Percentiles rank a stretch among this genome's conserved stretches.
These are phyloP conservation scores for Piper betle DNA, from an alignment of 164 flowering plant species.

Conservation along the genomic window DNA sequence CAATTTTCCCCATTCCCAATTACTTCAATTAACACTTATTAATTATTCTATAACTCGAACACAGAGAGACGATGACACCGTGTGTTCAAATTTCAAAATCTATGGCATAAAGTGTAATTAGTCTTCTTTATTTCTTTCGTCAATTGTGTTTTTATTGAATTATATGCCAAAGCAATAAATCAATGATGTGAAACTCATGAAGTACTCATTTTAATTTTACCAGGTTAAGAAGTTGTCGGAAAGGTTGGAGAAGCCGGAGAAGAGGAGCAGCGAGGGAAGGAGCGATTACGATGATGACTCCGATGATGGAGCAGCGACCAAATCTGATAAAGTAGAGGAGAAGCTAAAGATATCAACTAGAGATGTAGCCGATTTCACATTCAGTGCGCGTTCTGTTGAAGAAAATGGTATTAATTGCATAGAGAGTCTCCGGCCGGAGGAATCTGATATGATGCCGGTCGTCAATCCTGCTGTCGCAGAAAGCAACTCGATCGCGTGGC, in stretches of 20 bases:
- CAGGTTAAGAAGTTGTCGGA: constrained; percentile 23
- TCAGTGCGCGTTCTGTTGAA: constrained; percentile 7
- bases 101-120: too few relatives aligned
- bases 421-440: constrained; percentile 11
- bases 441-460: constrained; percentile 7
- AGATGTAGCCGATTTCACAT: constrained; percentile 13
- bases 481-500: too few relatives aligned
- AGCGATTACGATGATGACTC: constrained; percentile 12
- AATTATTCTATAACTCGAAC: too few relatives aligned
- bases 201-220: not conserved
- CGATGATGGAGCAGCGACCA: constrained; percentile 9
- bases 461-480: constrained; percentile 11
- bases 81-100: too few relatives aligned
- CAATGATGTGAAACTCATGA: too few relatives aligned
- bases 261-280: constrained; percentile 7
- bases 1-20: not conserved
- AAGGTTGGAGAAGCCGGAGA: constrained; percentile 7
- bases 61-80: too few relatives aligned
- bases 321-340: constrained; percentile 10
- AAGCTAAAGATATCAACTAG: constrained; percentile 8
- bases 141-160: too few relatives aligned
- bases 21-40: too few relatives aligned
- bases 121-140: too few relatives aligned
- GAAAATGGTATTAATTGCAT: constrained; percentile 10
- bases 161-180: too few relatives aligned